Base-by-base conservation (phyloP, 495 filamentous ascomycete genomes). In the Aspergillus sclerotioniger region DNA sequence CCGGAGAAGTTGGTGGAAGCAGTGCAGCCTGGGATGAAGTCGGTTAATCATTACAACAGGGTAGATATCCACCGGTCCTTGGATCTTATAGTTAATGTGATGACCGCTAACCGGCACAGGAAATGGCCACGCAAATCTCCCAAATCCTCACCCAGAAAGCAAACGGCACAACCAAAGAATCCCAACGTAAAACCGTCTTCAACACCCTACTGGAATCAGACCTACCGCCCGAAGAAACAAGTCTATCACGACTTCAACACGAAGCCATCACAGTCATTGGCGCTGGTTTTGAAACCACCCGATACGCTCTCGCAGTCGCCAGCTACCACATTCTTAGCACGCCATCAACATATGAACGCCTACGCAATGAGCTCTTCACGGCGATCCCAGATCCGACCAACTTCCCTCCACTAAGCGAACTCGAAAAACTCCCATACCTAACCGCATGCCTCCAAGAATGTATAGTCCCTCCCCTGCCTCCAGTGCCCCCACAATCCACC, bases 401-500 rank as follows among this genome's bases (percentile, higher is more conserved):
- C 15, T 53, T 57, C 1, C 62, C 61, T 7, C 52, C 60, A 9
- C 54, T 70, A 3, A 48, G 39, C 17, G 54, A 65, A 15, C 65
- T 76, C 2, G 68, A 77, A 54, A 64, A 61, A 21, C 68, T 69
- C 39, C 71, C 72, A 3, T 75, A 75, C 47, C 65, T 82, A 3
- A 59, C 65, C 13, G 79, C 72, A 12, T 63, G 76, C 32, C 69
- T 82, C 48, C 66, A 77, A 13, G 78, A 82, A 51, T 66, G 66
- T 17, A 54, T 15, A 8, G 1, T 19, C 8, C 31, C 17, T 29
- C 10, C 10, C 43, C 8, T 15, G 12, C n/a, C 19, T 2, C 8
- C 33, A 3, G 3, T 32, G 3, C n/a, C n/a, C n/a, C n/a, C 25
- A 25, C 5, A 33, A 6, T 0, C 20, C 12, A 51, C 9, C 15